phyloP scores from a whole-genome alignment of 352 stramenopile genomes.

The Phytophthora chlamydospora region DNA sequence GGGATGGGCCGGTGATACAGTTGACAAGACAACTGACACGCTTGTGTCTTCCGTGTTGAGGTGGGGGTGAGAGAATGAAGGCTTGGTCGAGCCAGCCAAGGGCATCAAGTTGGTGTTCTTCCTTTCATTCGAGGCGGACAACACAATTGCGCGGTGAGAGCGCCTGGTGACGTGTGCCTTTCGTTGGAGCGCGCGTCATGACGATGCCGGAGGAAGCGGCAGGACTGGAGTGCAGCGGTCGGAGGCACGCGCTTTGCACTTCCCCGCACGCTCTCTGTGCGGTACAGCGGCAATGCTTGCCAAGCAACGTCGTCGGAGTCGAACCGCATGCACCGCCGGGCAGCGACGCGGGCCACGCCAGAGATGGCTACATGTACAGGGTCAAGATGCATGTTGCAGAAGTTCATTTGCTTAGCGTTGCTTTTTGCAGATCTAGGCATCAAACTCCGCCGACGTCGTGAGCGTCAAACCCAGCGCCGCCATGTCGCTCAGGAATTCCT shows the following conservation, averaged over 20 bases:
- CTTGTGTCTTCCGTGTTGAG: not conserved
- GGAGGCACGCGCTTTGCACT: constrained; percentile 33
- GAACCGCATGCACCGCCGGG: too few relatives aligned
- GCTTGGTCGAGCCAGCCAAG: not conserved
- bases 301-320: constrained; percentile 13
- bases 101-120: too few relatives aligned
- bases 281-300: constrained; percentile 24
- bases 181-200: constrained; percentile 22
- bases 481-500: constrained; percentile 66
- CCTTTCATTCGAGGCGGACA: not conserved
- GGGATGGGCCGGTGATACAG: constrained; percentile 8
- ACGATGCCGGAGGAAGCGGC: constrained; percentile 17
- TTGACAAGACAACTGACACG: constrained; percentile 4
- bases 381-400: constrained; percentile 6
- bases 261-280: constrained; percentile 29
- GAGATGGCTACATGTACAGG: not conserved
- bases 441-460: constrained; percentile 49
- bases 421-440: not conserved
- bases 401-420: not conserved
- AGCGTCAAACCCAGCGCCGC: constrained; percentile 51
- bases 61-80: not conserved
- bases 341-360: too few relatives aligned
- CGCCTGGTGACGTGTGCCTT: constrained; percentile 14
- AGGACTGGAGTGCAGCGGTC: constrained; percentile 29
- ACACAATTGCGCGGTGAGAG: constrained; percentile 9